phyloP scores from a whole-genome alignment of 2,329 filamentous ascomycete species.

The Botryotinia narcissicola region DNA sequence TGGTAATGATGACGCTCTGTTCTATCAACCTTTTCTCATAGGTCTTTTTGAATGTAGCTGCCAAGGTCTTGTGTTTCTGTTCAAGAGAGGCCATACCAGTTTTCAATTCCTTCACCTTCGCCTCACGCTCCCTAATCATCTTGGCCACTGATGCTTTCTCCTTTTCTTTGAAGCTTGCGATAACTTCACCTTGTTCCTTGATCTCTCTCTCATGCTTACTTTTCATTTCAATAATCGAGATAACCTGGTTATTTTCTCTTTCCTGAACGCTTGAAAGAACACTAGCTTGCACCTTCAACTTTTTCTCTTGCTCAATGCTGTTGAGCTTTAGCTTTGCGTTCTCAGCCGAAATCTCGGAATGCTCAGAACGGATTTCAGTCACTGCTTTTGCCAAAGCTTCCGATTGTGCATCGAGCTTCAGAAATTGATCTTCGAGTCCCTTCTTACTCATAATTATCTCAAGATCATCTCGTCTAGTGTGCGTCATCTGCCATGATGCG shows the following conservation, averaged over 20 bases:
- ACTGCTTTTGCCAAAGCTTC: not conserved
- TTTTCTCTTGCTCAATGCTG: not conserved
- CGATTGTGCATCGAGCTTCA: not conserved
- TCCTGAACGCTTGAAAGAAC: not conserved
- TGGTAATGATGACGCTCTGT: not conserved
- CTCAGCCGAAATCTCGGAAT: not conserved
- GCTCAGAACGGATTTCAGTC: not conserved
- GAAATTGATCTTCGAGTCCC: not conserved
- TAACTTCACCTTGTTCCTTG: not conserved
- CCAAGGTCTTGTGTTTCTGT: not conserved
- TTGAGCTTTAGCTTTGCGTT: not conserved
- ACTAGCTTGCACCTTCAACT: not conserved
- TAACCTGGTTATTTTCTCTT: not conserved
- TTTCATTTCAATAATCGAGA: not conserved
- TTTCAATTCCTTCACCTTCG: not conserved
- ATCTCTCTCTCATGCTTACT: not conserved
- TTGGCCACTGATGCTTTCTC: not conserved
- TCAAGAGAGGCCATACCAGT: not conserved
- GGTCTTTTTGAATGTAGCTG: not conserved
- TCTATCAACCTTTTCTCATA: not conserved
- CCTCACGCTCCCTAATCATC: not conserved
- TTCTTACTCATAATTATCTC: not conserved
- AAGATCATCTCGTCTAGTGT: not conserved
- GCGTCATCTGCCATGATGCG: not conserved
- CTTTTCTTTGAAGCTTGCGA: not conserved